phyloP scores from a whole-genome alignment of 768 basidiomycete species.

The Galerina sulciceps region DNA sequence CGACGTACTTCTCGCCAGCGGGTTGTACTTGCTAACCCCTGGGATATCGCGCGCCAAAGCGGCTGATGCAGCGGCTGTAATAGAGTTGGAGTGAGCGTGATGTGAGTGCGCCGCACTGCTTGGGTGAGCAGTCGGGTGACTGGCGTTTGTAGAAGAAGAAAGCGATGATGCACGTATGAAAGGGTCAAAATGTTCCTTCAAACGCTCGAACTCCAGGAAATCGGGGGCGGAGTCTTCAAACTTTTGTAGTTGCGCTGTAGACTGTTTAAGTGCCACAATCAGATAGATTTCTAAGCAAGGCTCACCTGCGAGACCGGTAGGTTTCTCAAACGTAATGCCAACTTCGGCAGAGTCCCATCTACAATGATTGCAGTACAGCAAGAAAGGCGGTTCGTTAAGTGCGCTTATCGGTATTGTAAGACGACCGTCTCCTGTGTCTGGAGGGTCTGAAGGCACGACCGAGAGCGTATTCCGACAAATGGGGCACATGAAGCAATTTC shows the following conservation, averaged over 20 bases:
- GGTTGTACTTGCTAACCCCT: conserved; percentile 79
- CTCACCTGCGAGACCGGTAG: conserved; percentile 91
- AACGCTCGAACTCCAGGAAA: conserved; percentile 86
- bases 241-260: conserved; percentile 92
- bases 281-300: background rate
- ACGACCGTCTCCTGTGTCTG: conserved; percentile 61
- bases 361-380: conserved; percentile 90
- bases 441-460: conserved; percentile 89
- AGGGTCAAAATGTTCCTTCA: conserved; percentile 98
- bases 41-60: conserved; percentile 88
- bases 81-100: conserved; percentile 76
- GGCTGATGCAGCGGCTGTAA: conserved; percentile 88
- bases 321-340: conserved; percentile 94
- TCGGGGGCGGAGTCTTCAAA: conserved; percentile 86
- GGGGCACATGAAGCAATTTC: conserved; percentile 98
- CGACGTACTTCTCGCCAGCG: conserved; percentile 50
- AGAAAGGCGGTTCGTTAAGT: conserved; percentile 87
- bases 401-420: conserved; percentile 56
- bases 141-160: conserved; percentile 64
- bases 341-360: conserved; percentile 94
- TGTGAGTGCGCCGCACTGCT: conserved; percentile 65
- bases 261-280: conserved; percentile 3
- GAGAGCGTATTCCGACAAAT: conserved; percentile 88
- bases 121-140: conserved; percentile 45
- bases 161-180: conserved; percentile 84